Evolutionary conservation across 2,329 filamentous ascomycete genomes (phyloP).

Genomic region (Eurotiales sp.): DNA sequence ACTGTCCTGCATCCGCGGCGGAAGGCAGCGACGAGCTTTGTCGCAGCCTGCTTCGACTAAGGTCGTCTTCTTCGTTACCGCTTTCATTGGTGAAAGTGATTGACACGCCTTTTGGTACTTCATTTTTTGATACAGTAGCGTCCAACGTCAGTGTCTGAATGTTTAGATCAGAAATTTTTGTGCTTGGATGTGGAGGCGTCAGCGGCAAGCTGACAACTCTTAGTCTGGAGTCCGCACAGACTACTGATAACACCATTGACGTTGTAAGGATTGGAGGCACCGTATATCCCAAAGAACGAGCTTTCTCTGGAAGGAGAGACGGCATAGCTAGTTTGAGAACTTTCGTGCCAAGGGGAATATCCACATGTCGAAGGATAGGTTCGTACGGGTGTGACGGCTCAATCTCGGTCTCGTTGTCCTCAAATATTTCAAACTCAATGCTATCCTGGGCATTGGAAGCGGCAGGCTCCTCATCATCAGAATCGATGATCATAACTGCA

Average conservation of each 20-base stretch:
- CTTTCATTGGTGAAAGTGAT: conserved; percentile 51
- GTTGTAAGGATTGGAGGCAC: conserved; percentile 47
- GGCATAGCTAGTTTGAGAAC: conserved; percentile 52
- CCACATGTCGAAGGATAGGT: conserved; percentile 51
- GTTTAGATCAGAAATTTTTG: conserved; percentile 35
- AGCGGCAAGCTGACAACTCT: conserved; percentile 55
- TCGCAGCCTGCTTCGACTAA: conserved; percentile 28
- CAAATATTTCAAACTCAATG: conserved; percentile 33
- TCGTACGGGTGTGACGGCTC: conserved; percentile 55
- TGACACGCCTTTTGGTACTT: conserved; percentile 48
- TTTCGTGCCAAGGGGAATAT: conserved; percentile 52
- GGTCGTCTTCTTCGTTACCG: conserved; percentile 22
- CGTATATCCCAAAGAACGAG: conserved; percentile 37
- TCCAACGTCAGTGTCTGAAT: conserved; percentile 48
- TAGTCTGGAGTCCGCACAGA: conserved; percentile 56
- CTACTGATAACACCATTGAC: conserved; percentile 51
- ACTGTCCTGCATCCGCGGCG: conserved; percentile 23
- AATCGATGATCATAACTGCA: conserved; percentile 54
- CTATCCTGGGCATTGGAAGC: conserved; percentile 3
- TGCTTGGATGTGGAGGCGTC: conserved; percentile 46
- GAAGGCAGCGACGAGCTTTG: conserved; percentile 22
- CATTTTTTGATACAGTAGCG: conserved; percentile 47
- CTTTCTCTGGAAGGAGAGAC: conserved; percentile 40
- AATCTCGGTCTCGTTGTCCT: conserved; percentile 53
- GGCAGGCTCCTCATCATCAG: conserved; percentile 54